These are phyloP conservation scores for Conoideocrella luteorostrata DNA, from an alignment of 2,329 filamentous ascomycete genomes.

Conservation along the genomic window DNA sequence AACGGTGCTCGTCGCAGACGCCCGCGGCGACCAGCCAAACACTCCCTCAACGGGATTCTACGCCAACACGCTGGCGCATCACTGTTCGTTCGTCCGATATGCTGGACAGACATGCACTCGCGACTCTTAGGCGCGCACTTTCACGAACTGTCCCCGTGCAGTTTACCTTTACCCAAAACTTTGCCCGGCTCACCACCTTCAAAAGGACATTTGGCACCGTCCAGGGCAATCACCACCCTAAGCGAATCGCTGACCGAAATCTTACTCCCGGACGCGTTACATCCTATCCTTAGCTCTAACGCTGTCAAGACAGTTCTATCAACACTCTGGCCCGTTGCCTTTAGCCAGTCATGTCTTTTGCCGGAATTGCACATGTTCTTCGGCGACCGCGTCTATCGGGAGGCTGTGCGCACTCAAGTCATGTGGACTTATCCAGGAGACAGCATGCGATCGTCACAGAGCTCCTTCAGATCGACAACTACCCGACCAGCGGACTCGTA, in stretches of 20 bases:
- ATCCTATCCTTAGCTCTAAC: constrained; percentile 29
- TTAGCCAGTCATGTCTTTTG: constrained; percentile 21
- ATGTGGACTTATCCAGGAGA: constrained; percentile 38
- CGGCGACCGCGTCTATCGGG: constrained; percentile 37
- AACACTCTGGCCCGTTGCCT: constrained; percentile 36
- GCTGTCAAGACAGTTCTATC: constrained; percentile 38
- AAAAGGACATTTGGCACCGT: constrained; percentile 30
- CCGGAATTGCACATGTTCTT: constrained; percentile 45
- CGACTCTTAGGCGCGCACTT: constrained; percentile 42
- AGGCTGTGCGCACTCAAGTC: constrained; percentile 41
- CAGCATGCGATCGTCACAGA: constrained; percentile 18
- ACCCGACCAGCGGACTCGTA: constrained; percentile 28
- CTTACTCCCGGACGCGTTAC: constrained; percentile 26
- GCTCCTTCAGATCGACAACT: constrained; percentile 30
- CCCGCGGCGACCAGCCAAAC: constrained; percentile 30
- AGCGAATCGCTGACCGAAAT: constrained; percentile 38
- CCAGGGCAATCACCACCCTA: constrained; percentile 35
- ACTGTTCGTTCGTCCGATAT: constrained; percentile 47
- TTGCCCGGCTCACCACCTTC: constrained; percentile 28
- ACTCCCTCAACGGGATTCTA: constrained; percentile 48
- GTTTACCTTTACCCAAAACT: constrained; percentile 32
- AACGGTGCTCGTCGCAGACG: not conserved
- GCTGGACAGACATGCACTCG: constrained; percentile 49
- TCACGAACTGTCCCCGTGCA: constrained; percentile 33
- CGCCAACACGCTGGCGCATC: constrained; percentile 39